Conservation (phyloP, 192 early-diverging fungal species). For the Podila epicladia region DNA sequence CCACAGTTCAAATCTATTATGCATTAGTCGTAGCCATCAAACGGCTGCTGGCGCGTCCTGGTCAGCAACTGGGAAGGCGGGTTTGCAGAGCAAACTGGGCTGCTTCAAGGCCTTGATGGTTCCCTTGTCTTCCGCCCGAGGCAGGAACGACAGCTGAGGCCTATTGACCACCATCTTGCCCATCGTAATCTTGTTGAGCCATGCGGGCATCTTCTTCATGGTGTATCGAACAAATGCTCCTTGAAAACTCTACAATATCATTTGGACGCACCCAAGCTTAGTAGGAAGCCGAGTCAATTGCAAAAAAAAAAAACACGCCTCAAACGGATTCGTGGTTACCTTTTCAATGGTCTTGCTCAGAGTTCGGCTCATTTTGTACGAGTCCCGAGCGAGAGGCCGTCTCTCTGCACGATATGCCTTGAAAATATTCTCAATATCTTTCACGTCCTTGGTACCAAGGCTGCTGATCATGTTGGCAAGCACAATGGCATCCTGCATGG, state of each 20-base stretch:
- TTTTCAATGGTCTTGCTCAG: slow-evolving; percentile 4
- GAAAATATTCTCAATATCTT: slow-evolving; percentile 3
- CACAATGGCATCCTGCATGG: slow-evolving; percentile 38
- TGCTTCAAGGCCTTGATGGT: not conserved
- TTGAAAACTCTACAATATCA: not conserved
- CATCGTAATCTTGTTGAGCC: slow-evolving; percentile 8
- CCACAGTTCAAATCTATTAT: no score
- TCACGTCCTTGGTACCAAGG: not conserved
- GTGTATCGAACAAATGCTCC: slow-evolving; percentile 27
- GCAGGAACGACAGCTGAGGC: slow-evolving; percentile 36
- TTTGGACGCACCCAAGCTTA: no score
- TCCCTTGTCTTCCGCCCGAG: not conserved
- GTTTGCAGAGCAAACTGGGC: not conserved
- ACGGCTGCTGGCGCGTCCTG: no score
- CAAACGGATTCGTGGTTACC: not conserved
- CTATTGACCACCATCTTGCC: slow-evolving; percentile 26
- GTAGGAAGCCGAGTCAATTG: no score
- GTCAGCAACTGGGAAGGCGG: no score
- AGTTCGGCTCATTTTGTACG: slow-evolving; percentile 26
- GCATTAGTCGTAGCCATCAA: no score
- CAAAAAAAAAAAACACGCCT: no score
- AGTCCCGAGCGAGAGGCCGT: slow-evolving; percentile 7
- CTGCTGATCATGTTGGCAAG: slow-evolving; percentile 33
- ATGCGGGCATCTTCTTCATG: slow-evolving; percentile 22
- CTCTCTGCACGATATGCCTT: slow-evolving; percentile 23